phyloP scores from a whole-genome alignment of 176 grass and related monocot species.

The Eleusine indica region DNA sequence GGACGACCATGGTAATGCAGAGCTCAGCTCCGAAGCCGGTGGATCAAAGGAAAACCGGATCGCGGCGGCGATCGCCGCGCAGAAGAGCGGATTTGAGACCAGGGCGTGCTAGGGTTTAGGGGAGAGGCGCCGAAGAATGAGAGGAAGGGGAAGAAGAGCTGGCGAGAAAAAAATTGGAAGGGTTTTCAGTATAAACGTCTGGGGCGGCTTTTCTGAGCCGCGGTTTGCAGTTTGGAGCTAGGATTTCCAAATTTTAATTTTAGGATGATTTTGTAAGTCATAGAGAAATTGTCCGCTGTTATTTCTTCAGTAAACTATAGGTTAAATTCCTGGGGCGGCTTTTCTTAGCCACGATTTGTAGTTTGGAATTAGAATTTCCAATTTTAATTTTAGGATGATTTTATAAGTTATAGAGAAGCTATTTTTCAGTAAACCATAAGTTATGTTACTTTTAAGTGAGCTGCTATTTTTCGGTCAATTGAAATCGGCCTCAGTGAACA shows the following conservation, averaged over 20 bases:
- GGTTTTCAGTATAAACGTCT: conserved; percentile 6
- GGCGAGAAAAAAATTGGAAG: background rate
- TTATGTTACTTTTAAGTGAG: background rate
- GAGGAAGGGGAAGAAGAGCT: no score
- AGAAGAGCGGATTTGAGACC: background rate
- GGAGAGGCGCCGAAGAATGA: background rate
- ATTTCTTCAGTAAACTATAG: no score
- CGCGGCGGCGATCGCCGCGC: conserved; percentile 27
- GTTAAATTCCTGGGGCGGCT: conserved; percentile 2
- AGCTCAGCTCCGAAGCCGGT: background rate
- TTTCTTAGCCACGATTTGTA: background rate
- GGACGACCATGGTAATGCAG: conserved; percentile 55
- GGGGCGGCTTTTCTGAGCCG: background rate
- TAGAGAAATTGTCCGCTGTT: no score
- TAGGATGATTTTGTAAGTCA: background rate
- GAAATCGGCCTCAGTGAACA: no score
- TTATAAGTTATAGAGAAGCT: background rate
- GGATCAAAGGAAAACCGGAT: conserved; percentile 5
- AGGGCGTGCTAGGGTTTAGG: conserved; percentile 53
- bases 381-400: background rate
- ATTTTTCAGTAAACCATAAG: no score
- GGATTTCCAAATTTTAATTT: background rate
- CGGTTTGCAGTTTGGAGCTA: background rate
- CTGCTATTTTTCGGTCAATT: no score
- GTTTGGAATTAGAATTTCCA: background rate